phyloP scores from a whole-genome alignment of 441 rosid genomes.

The Hypseocharis bilobata region DNA sequence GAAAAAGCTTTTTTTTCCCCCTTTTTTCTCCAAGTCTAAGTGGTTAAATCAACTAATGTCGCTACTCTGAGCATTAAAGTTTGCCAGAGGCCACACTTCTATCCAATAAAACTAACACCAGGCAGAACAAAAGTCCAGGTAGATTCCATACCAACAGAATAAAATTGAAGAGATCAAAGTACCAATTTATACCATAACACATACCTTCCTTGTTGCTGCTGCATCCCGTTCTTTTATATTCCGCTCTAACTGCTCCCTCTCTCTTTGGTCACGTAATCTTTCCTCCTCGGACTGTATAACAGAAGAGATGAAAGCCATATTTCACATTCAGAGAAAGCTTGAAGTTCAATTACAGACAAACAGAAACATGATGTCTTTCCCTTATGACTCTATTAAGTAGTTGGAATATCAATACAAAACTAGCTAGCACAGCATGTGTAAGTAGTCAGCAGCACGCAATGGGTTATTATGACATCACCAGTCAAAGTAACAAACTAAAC shows the following conservation, averaged over 20 bases:
- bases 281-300: slow-evolving; percentile 77
- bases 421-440: neutral
- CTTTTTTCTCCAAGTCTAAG: neutral
- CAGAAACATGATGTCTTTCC: neutral
- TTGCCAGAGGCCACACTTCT: neutral
- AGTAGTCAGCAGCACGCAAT: neutral
- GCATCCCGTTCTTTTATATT: slow-evolving; percentile 81
- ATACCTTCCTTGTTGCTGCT: slow-evolving; percentile 70
- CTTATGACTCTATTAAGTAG: neutral
- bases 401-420: neutral
- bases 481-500: slow-evolving; percentile 1
- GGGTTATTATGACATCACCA: neutral
- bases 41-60: neutral
- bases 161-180: neutral
- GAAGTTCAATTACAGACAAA: neutral
- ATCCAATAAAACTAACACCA: neutral
- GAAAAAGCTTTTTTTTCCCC: too few species aligned
- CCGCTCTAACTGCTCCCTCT: slow-evolving; percentile 76
- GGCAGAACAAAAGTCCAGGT: slow-evolving; percentile 8
- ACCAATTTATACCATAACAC: neutral
- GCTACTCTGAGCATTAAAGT: neutral
- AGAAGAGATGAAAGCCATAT: slow-evolving; percentile 16
- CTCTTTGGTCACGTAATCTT: slow-evolving; percentile 76
- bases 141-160: neutral
- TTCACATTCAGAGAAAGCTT: slow-evolving; percentile 13